Percentiles rank a stretch among this genome's conserved stretches.
These are phyloP conservation scores for Aspergillus avenaceus DNA, from an alignment of 495 filamentous ascomycete genomes.

Conservation along the genomic window DNA sequence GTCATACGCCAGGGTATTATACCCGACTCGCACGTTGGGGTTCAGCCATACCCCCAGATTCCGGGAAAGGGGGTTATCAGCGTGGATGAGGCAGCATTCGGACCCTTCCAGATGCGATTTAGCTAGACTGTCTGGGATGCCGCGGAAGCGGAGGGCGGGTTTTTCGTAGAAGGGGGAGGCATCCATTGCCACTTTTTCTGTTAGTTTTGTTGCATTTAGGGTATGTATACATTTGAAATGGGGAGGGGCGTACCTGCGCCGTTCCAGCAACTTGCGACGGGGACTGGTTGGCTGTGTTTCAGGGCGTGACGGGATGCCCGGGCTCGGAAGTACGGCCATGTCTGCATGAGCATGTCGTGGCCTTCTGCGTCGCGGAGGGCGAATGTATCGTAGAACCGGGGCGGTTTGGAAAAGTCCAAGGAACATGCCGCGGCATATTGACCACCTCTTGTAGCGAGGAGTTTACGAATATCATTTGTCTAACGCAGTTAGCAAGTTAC, in stretches of 20 bases:
- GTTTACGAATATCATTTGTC: constrained; percentile 60
- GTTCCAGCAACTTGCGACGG: constrained; percentile 80
- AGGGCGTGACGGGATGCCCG: constrained; percentile 55
- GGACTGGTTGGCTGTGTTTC: constrained; percentile 51
- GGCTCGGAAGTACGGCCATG: constrained; percentile 76
- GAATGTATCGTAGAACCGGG: constrained; percentile 78
- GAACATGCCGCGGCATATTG: constrained; percentile 78
- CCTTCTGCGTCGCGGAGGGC: constrained; percentile 71
- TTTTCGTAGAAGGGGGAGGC: constrained; percentile 52
- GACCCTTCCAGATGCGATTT: constrained; percentile 66
- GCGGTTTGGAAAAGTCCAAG: constrained; percentile 68
- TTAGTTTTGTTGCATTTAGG: not conserved
- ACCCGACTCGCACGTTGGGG: constrained; percentile 72
- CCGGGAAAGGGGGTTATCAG: constrained; percentile 56
- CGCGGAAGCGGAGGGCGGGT: constrained; percentile 59
- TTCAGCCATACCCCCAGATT: constrained; percentile 70
- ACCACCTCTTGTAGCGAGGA: constrained; percentile 70
- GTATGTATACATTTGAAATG: not conserved
- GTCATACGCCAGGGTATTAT: constrained; percentile 55
- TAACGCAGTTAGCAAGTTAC: not conserved
- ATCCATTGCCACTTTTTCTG: constrained; percentile 47
- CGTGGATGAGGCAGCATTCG: constrained; percentile 82
- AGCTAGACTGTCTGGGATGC: constrained; percentile 66
- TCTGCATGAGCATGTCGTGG: constrained; percentile 55
- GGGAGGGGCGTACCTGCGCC: constrained; percentile 52